Evolutionary conservation across 2,329 filamentous ascomycete species (phyloP), one percentile per base, ranked within the genome.

Genomic region (Hymenoscyphus repandus): DNA sequence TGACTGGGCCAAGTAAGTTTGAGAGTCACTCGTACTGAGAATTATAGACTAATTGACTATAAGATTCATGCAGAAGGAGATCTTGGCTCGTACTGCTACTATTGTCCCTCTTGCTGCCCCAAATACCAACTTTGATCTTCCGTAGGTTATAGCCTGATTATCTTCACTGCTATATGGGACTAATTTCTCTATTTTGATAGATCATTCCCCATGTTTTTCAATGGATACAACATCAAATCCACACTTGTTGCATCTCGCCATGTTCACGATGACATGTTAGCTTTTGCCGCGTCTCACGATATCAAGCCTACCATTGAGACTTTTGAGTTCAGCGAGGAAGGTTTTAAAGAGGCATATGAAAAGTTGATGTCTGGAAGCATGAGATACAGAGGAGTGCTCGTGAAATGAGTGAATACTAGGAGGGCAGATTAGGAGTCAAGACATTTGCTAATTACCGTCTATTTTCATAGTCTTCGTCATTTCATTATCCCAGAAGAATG

Each of bases 41-140:
- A 12, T 37, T 12, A 6, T 42, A 17, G 17, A 12, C 13, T 27
- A 40, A 6, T 18, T 15, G 6, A 20, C 5, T 2, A 20, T 13
- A 32, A 55, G 53, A 30, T 55, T 55, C n/a, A 34, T 55, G 34
- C 40, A 38, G 12, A 52, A 51, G 37, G 32, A 45, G 10, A 40
- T 56, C 59, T 64, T 85, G 33, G 57, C 67, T 10, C 65, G 68
- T 2, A 79, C 79, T 58, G 64, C 79, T 38, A 72, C 70, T 1
- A 73, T 72, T 1, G 67, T 80, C 33, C 75, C 74, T 54, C 71
- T 81, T 11, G 30, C 47, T 15, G 54, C 49, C 9, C 47, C 54
- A 18, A 36, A 7, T 9, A 47, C 27, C 7, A 30, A 22, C 12
- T 41, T 55, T 20, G 33, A 53, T n/a, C 45, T 55, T n/a, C 53